These are phyloP conservation scores for Gracilaria domingensis DNA, from an alignment of 23 red algal species.

Conservation along the genomic window DNA sequence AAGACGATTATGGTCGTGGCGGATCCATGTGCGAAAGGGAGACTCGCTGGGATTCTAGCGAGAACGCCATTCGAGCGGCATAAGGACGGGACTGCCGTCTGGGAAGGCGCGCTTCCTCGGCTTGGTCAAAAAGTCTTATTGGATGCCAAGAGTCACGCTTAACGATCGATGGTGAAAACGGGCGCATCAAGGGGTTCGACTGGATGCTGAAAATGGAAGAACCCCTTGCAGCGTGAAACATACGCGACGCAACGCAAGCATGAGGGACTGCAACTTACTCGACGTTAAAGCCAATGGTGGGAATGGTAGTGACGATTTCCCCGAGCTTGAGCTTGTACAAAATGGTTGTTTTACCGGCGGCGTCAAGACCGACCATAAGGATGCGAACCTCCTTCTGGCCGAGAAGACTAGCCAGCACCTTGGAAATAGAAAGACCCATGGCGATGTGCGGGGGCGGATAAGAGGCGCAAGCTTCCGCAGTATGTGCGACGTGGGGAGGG, in stretches of 20 bases:
- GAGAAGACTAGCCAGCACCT: constrained; percentile 90
- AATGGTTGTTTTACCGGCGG: constrained; percentile 97
- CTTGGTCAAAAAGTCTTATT: no score
- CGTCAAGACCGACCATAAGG: constrained; percentile 96
- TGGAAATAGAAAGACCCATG: constrained; percentile 97
- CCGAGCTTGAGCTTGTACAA: constrained; percentile 99
- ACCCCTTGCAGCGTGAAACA: not conserved
- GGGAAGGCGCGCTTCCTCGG: no score
- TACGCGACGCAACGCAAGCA: not conserved
- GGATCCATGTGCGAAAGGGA: not conserved
- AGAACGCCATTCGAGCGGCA: not conserved
- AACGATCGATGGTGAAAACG: no score
- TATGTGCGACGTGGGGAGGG: not conserved
- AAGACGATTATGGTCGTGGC: not conserved
- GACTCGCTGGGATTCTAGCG: not conserved
- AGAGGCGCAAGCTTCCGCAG: not conserved
- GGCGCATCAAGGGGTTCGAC: no score
- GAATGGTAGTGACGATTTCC: constrained; percentile 99
- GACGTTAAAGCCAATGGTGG: constrained; percentile 95
- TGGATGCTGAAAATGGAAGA: not conserved
- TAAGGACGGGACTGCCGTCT: not conserved
- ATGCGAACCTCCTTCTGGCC: constrained; percentile 98
- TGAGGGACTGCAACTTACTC: constrained; percentile 67
- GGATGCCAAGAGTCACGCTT: no score
- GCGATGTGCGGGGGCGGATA: not conserved